Base-by-base conservation (phyloP, 78 protist genomes). In the Thecamonas trahens region DNA sequence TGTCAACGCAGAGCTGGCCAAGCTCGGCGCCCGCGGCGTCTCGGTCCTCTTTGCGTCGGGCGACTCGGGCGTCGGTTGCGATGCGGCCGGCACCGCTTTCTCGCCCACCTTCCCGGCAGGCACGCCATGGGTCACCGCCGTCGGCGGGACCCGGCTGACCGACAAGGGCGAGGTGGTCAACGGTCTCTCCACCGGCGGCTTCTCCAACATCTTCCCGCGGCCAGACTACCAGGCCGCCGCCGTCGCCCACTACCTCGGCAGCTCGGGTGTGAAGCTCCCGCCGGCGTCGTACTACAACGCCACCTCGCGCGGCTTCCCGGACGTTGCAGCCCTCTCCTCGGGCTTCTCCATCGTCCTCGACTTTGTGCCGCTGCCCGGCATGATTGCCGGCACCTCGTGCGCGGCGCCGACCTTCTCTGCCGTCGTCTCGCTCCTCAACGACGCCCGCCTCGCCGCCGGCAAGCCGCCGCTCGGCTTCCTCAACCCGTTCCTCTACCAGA, bases 401-500 rank as follows among this genome's bases (percentile, higher is more conserved):
- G n/a, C 83, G 24, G 11, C 80, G 5, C 91, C 91, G 15, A 61
- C 70, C 11, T 57, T 80, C 2, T 76, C 87, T 4, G 84, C 70
- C 31, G 17, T 80, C 31, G 52, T 86, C 17, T 24, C 85, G 13
- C 45, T 75, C 20, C 38, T 86, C 49, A 86, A 86, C 62, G 72
- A 61, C 58, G 20, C 1, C 6, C 58, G 59, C n/a, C 45, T 86
- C 11, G 32, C 1, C 52, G 28, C 31, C n/a, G 79, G 79, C 35
- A 45, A 68, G 38, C 6, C 13, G 28, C 67, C 80, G 35, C 63
- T 86, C 31, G 91, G 91, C 17, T 86, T 86, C 77, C 68, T 86
- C 44, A 86, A 86, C 77, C 91, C 91, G 31, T 61, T 62, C 22
- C 9, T 86, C 26, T 86, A 86, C 59, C 29, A 57, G 53, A 18